Conservation (phyloP, 163 green algal species). For the Prototheca cutis region DNA sequence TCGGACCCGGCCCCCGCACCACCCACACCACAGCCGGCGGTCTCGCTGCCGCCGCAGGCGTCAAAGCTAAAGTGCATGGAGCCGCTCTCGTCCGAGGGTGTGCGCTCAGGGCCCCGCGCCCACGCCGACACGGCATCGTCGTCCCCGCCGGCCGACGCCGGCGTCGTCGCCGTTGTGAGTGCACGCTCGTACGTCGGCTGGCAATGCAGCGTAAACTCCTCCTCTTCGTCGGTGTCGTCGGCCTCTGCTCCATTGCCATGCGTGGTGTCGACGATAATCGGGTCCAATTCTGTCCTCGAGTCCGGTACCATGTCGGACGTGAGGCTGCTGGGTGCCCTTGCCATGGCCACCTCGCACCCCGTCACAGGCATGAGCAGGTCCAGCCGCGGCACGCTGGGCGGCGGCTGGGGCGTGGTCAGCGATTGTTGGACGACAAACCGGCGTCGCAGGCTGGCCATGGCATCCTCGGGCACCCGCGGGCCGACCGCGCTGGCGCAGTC, state of each 20-base stretch:
- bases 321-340: constrained; percentile 1
- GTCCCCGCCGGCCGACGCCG: too few species aligned
- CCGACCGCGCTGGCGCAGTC: not conserved
- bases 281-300: too few species aligned
- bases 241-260: not conserved
- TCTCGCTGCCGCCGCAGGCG: too few species aligned
- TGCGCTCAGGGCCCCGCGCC: not conserved
- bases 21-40: too few species aligned
- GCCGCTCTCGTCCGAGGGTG: not conserved
- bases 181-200: constrained; percentile 23
- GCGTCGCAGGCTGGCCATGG: constrained; percentile 23
- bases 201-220: constrained; percentile 20
- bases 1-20: too few species aligned
- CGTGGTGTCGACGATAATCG: not conserved
- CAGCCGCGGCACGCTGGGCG: not conserved
- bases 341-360: too few species aligned
- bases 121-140: not conserved
- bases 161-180: not conserved
- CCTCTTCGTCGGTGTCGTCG: not conserved
- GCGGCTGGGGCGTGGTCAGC: constrained; percentile 9
- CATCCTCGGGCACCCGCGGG: not conserved
- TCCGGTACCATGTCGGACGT: too few species aligned
- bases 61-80: not conserved
- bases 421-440: constrained; percentile 21
- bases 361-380: not conserved